phyloP scores from a whole-genome alignment of 176 grass and related monocot species.

The Avena atlantica region DNA sequence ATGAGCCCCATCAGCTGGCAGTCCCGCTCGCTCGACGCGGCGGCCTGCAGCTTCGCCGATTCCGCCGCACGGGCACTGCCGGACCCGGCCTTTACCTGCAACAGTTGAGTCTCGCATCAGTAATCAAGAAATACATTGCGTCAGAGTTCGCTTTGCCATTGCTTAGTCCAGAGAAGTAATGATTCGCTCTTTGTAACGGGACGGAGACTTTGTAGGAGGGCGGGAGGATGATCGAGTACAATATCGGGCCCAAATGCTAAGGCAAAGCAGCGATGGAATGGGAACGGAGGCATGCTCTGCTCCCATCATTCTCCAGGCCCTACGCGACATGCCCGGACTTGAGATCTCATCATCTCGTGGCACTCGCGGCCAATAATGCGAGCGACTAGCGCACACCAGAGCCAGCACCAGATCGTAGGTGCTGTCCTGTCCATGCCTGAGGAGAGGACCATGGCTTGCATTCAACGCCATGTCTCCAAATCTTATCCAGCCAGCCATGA shows the following conservation, averaged over 20 bases:
- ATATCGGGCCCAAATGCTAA: conserved; percentile 15
- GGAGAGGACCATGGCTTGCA: conserved; percentile 44
- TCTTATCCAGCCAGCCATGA: conserved; percentile 1
- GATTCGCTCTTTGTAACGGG: conserved; percentile 22
- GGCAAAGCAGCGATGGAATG: conserved; percentile 29
- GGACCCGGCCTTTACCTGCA: conserved; percentile 52
- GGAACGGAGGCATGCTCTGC: conserved; percentile 37
- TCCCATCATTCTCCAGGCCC: conserved; percentile 55
- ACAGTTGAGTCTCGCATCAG: not conserved
- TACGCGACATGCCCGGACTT: conserved; percentile 36
- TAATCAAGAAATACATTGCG: not conserved
- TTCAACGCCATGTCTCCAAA: conserved; percentile 44
- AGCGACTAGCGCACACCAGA: conserved; percentile 1
- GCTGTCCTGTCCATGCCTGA: conserved; percentile 7
- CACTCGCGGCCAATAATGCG: conserved; percentile 47
- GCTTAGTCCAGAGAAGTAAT: not conserved
- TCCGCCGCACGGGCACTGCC: not conserved
- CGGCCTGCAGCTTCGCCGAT: conserved; percentile 27
- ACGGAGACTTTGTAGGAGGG: not conserved
- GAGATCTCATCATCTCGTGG: conserved; percentile 52
- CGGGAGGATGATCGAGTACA: not conserved
- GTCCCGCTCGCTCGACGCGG: conserved; percentile 52
- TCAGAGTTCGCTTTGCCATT: not conserved
- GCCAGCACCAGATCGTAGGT: conserved; percentile 14
- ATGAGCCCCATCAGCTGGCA: conserved; percentile 94